Percentiles rank a stretch among this genome's conserved stretches.
Conservation (phyloP, 331 rosid species). For the Acacia pycnantha region DNA sequence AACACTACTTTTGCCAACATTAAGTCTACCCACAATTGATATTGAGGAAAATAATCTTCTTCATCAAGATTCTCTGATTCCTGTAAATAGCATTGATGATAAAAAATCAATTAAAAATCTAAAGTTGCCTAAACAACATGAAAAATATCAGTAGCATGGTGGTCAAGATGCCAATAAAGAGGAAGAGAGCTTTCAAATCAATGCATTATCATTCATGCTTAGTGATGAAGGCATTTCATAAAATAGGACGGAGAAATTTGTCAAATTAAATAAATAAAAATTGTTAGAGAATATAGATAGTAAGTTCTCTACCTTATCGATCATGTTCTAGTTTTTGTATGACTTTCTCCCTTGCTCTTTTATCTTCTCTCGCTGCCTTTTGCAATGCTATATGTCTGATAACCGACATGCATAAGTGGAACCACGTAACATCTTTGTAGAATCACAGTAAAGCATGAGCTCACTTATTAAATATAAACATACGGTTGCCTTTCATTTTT, state of each 20-base stretch:
- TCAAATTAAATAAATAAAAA: conserved; percentile 5
- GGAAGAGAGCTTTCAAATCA: conserved; percentile 17
- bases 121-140: conserved; percentile 10
- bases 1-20: conserved; percentile 98
- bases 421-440: neutral
- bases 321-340: conserved; percentile 60
- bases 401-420: neutral
- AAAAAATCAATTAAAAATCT: conserved; percentile 13
- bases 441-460: neutral
- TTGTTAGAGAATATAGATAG: neutral
- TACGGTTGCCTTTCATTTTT: conserved; percentile 71
- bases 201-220: conserved; percentile 9
- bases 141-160: neutral
- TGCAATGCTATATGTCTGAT: conserved; percentile 45
- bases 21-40: conserved; percentile 96
- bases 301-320: conserved; percentile 68
- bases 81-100: conserved; percentile 38
- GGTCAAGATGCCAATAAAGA: neutral
- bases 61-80: conserved; percentile 41
- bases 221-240: neutral
- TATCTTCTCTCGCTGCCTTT: conserved; percentile 73
- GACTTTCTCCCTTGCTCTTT: conserved; percentile 63
- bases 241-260: neutral
- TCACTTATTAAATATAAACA: conserved; percentile 10
- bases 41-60: conserved; percentile 85